Conservation (phyloP, 352 stramenopile genomes). For the Globisporangium ultimum region DNA sequence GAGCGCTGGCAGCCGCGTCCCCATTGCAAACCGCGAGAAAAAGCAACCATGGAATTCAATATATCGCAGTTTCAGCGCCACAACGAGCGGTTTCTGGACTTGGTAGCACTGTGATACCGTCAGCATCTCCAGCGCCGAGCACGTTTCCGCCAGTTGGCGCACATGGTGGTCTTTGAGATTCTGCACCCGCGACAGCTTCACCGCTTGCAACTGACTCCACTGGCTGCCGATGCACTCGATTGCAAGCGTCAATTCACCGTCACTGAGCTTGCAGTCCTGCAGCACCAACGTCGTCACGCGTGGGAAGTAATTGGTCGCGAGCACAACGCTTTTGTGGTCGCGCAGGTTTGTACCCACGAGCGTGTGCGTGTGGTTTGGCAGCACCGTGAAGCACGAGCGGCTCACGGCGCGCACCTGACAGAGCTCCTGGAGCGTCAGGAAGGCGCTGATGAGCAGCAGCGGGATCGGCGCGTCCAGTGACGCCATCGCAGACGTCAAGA, state of each 20-base stretch:
- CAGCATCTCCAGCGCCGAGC: constrained; percentile 37
- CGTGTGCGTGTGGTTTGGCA: constrained; percentile 8
- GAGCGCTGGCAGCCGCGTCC: constrained; percentile 43
- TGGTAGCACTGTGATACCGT: constrained; percentile 54
- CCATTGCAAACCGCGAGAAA: constrained; percentile 32
- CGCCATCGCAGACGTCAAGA: background rate
- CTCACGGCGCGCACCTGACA: constrained; percentile 6
- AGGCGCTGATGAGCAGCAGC: constrained; percentile 4
- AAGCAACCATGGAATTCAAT: constrained; percentile 47
- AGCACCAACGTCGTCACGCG: constrained; percentile 5
- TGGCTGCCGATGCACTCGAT: background rate
- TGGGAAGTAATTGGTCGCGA: constrained; percentile 13
- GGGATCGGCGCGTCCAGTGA: constrained; percentile 7
- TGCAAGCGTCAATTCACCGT: background rate
- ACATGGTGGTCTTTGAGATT: constrained; percentile 46
- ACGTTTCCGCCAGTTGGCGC: constrained; percentile 31
- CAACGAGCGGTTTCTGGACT: constrained; percentile 43
- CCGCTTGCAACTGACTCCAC: constrained; percentile 25
- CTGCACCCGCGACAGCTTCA: constrained; percentile 45
- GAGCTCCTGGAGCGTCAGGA: constrained; percentile 5
- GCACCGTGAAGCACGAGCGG: constrained; percentile 2
- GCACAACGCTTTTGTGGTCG: background rate
- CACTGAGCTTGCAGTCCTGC: constrained; percentile 3
- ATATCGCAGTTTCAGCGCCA: constrained; percentile 24
- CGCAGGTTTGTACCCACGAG: constrained; percentile 7